phyloP scores from a whole-genome alignment of 2,329 filamentous ascomycete species.

The Amauroascus verrucosus region DNA sequence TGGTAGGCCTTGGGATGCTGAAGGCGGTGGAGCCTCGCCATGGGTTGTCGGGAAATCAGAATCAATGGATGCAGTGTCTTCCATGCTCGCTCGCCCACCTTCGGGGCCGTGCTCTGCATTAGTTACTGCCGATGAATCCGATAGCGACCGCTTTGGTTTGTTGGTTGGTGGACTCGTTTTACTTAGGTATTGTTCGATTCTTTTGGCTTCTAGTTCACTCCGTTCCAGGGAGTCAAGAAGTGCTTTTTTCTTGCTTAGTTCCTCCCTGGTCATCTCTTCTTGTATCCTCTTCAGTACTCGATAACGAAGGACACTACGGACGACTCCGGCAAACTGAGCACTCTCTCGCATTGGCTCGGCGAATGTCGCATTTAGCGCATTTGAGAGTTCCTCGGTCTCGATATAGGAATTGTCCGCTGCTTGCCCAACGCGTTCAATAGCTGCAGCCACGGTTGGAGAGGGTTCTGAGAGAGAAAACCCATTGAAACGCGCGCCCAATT shows the following conservation, averaged over 20 bases:
- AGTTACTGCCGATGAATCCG: slow-evolving; percentile 42
- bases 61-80: slow-evolving; percentile 84
- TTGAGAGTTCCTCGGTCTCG: slow-evolving; percentile 81
- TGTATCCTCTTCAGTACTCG: slow-evolving; percentile 88
- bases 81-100: slow-evolving; percentile 48
- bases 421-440: slow-evolving; percentile 89
- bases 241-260: slow-evolving; percentile 74
- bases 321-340: slow-evolving; percentile 91
- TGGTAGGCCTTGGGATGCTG: slow-evolving; percentile 60
- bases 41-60: slow-evolving; percentile 91
- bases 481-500: slow-evolving; percentile 91
- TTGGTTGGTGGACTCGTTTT: slow-evolving; percentile 45
- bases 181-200: slow-evolving; percentile 86
- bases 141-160: slow-evolving; percentile 57
- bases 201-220: slow-evolving; percentile 82
- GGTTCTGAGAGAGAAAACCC: slow-evolving; percentile 92
- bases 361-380: slow-evolving; percentile 80
- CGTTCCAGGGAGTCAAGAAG: slow-evolving; percentile 81
- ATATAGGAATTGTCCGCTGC: slow-evolving; percentile 94
- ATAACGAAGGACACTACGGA: slow-evolving; percentile 78
- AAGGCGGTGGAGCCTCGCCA: slow-evolving; percentile 55
- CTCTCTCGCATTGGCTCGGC: slow-evolving; percentile 97
- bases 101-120: slow-evolving; percentile 33
- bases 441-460: slow-evolving; percentile 74
- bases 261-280: slow-evolving; percentile 92